Evolutionary conservation across 139 green algal species (phyloP).

Genomic region (Coccomyxa sp.): DNA sequence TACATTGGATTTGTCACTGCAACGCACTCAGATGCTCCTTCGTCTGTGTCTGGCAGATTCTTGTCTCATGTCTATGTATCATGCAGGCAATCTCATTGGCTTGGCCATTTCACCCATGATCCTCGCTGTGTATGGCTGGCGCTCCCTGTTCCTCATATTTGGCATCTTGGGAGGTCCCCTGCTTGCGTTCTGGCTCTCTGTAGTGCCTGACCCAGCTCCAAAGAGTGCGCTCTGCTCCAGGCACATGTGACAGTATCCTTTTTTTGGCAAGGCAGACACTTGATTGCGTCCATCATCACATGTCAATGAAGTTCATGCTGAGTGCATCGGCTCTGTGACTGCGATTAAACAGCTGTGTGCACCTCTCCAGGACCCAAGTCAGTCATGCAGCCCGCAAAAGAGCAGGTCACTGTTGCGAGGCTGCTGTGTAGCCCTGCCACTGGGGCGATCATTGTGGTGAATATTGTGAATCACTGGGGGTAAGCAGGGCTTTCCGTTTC

Average conservation of each 20-base stretch:
- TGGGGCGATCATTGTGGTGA: constrained; percentile 85
- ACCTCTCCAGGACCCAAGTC: not conserved
- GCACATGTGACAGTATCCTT: not conserved
- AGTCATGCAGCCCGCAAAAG: not conserved
- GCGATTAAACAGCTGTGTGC: too few species aligned
- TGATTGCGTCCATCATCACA: too few species aligned
- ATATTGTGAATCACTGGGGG: constrained; percentile 62
- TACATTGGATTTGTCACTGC: too few species aligned
- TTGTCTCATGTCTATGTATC: too few species aligned
- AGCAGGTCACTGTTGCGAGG: not conserved
- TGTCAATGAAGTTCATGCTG: too few species aligned
- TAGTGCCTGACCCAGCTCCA: constrained; percentile 40
- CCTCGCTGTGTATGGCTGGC: constrained; percentile 67
- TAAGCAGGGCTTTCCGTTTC: not conserved
- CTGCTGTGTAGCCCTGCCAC: constrained; percentile 57
- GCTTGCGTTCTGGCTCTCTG: constrained; percentile 60
- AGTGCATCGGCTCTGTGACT: too few species aligned
- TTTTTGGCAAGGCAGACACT: not conserved
- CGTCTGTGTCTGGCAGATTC: too few species aligned
- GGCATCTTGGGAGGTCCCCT: constrained; percentile 65
- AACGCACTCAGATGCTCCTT: too few species aligned
- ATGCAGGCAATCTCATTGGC: constrained; percentile 76
- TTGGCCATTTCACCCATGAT: constrained; percentile 76
- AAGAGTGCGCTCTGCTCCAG: not conserved
- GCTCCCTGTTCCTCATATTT: constrained; percentile 75